Evolutionary conservation across 1,284 basidiomycete genomes (phyloP), one percentile per base, ranked within the genome.

Genomic region (Ceratobasidium sp.): DNA sequence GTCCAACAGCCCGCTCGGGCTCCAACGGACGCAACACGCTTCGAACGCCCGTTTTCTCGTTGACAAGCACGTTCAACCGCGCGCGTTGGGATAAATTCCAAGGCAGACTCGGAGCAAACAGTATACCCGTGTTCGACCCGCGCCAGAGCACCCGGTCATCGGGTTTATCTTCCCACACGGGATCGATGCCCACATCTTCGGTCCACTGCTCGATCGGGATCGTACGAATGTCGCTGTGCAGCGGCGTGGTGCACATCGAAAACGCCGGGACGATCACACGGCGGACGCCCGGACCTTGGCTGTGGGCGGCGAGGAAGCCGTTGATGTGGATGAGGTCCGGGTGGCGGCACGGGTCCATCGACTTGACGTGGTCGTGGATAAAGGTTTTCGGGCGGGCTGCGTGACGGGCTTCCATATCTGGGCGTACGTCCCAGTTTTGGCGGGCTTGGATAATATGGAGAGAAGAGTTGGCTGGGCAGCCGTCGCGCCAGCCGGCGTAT

Each of bases 121-220:
- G 87, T 61, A 92, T 92, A 0, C 92, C 92, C 0, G 92, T 93
- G 68, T 89, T 91, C 67, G 87, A 89, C 2, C 92, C 92, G 23
- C 92, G 86, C 92, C 92, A 93, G 28, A 89, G 83, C 42, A 93
- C 81, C 42, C 89, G 83, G 55, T 90, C 88, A 78, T 92, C 88
- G 5, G 84, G 80, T 84, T 90, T 92, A 26, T 88, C 85, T 42
- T 89, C 88, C 89, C 91, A 93, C 0, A 83, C 84, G 0, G 89
- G 86, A 82, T 92, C 90, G 64, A 87, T 83, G 0, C 85, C 85
- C 0, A 85, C 84, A 75, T 85, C 84, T 77, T 85, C 85, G 3
- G 84, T 85, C 82, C 84, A 85, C 28, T 78, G 78, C 64, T 89
- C 87, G 0, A 86, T 86, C 61, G 87, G 86, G 3, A 91, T 89